A percentile compares a stretch with the other conserved stretches of the same genome.
These are phyloP conservation scores for Tuber borchii DNA, from an alignment of 495 filamentous ascomycete genomes.

Conservation along the genomic window DNA sequence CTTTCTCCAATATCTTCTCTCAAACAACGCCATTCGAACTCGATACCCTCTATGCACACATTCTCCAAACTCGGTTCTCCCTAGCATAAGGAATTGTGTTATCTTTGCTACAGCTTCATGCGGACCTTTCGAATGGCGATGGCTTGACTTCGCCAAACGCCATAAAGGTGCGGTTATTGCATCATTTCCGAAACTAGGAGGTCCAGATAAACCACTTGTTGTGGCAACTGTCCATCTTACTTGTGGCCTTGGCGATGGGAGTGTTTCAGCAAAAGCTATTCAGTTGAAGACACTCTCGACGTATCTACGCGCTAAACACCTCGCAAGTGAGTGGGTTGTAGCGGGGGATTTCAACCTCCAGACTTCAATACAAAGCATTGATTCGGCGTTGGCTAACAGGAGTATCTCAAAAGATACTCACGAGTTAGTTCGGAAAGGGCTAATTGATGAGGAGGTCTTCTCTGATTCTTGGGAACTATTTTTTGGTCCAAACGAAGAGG, in stretches of 20 bases:
- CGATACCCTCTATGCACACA: constrained; percentile 50
- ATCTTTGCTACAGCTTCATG: constrained; percentile 48
- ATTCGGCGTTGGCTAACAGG: constrained; percentile 47
- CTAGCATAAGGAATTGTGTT: constrained; percentile 52
- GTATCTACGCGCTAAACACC: constrained; percentile 44
- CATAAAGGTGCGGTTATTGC: constrained; percentile 52
- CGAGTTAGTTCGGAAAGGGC: constrained; percentile 14
- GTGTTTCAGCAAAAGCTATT: constrained; percentile 48
- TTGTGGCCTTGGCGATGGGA: constrained; percentile 50
- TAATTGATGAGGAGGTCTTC: constrained; percentile 17
- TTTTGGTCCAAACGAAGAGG: constrained; percentile 32
- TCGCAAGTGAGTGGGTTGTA: constrained; percentile 48
- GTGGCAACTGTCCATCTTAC: constrained; percentile 53
- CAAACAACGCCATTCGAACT: constrained; percentile 45
- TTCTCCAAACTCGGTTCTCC: constrained; percentile 49
- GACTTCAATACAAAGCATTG: constrained; percentile 49
- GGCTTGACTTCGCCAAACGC: constrained; percentile 46
- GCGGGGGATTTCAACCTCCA: constrained; percentile 56
- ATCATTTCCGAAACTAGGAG: constrained; percentile 43
- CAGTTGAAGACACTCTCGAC: constrained; percentile 47
- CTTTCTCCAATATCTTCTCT: constrained; percentile 51
- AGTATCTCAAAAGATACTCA: constrained; percentile 45
- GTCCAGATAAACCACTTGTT: constrained; percentile 36
- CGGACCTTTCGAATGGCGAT: constrained; percentile 48
- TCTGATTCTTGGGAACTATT: constrained; percentile 24